These are phyloP conservation scores for Pythium monospermum DNA, from an alignment of 352 stramenopile genomes.

Conservation along the genomic window DNA sequence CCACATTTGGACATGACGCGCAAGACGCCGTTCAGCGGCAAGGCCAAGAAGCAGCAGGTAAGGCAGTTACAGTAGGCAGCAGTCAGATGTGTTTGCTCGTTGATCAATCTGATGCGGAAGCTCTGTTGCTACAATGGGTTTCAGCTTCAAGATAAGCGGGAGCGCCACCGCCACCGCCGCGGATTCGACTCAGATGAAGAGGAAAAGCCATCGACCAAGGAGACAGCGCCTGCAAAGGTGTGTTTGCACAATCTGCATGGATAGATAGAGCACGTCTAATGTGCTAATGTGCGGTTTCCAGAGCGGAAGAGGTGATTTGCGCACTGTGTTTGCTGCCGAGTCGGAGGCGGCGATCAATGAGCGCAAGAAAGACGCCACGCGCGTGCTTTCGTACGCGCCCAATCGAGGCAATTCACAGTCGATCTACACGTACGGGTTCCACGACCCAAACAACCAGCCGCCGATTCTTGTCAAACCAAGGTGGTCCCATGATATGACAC, in stretches of 20 bases:
- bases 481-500: constrained; percentile 61
- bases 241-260: background rate
- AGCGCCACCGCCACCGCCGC: constrained; percentile 43
- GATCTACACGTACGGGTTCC: constrained; percentile 65
- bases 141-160: constrained; percentile 77
- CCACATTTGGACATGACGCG: constrained; percentile 19
- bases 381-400: constrained; percentile 44
- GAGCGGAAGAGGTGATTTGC: constrained; percentile 46
- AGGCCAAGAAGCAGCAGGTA: constrained; percentile 87
- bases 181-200: constrained; percentile 16
- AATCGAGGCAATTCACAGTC: constrained; percentile 65
- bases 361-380: constrained; percentile 67
- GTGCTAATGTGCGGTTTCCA: background rate
- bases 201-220: constrained; percentile 18
- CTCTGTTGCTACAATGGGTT: too few relatives aligned
- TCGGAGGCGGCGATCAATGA: constrained; percentile 45
- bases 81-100: too few relatives aligned
- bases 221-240: background rate
- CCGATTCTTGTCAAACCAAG: constrained; percentile 56
- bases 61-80: too few relatives aligned
- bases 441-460: constrained; percentile 51
- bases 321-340: constrained; percentile 68
- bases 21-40: constrained; percentile 84
- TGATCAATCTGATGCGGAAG: too few relatives aligned
- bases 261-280: background rate